Percentiles rank a stretch among this genome's conserved stretches.
phyloP scores from a whole-genome alignment of 352 stramenopile species.

The Pythium aphanidermatum region DNA sequence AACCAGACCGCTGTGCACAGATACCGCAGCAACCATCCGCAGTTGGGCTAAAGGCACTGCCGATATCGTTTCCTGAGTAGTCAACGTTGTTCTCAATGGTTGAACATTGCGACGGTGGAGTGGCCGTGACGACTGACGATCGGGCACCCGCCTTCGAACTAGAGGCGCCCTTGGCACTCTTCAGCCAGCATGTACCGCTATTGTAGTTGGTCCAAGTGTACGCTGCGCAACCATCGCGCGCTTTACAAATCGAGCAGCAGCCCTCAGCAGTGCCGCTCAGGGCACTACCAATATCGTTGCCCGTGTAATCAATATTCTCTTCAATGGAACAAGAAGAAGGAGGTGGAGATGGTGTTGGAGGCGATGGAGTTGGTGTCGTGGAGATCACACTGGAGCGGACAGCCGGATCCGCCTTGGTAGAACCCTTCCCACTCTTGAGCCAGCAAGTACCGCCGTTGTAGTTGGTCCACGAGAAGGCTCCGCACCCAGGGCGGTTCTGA shows the following conservation, averaged over 20 bases:
- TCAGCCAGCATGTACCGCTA: constrained; percentile 11
- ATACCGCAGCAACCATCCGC: constrained; percentile 16
- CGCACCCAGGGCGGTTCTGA: constrained; percentile 5
- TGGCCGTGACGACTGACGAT: constrained; percentile 4
- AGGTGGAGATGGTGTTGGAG: constrained; percentile 1
- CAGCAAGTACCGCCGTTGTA: constrained; percentile 20
- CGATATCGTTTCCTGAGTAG: constrained; percentile 21
- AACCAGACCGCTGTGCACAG: constrained; percentile 9
- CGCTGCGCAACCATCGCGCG: not conserved
- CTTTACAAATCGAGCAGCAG: constrained; percentile 11
- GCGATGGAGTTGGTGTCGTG: not conserved
- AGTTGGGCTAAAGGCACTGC: constrained; percentile 4
- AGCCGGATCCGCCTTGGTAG: constrained; percentile 3
- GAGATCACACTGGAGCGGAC: constrained; percentile 7
- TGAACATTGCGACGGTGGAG: constrained; percentile 6
- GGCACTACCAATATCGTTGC: constrained; percentile 17
- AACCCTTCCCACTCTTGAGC: constrained; percentile 10
- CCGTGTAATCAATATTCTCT: constrained; percentile 15
- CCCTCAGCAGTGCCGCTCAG: constrained; percentile 2
- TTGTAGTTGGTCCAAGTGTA: constrained; percentile 10
- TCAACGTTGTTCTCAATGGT: constrained; percentile 14
- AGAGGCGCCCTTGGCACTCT: constrained; percentile 4
- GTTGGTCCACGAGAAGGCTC: constrained; percentile 17
- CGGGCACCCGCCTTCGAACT: constrained; percentile 3
- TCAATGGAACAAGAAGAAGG: constrained; percentile 9